Evolutionary conservation across 805 yeast genomes (phyloP), one percentile per base, ranked within the genome.

Genomic region (Ogataea philodendri): DNA sequence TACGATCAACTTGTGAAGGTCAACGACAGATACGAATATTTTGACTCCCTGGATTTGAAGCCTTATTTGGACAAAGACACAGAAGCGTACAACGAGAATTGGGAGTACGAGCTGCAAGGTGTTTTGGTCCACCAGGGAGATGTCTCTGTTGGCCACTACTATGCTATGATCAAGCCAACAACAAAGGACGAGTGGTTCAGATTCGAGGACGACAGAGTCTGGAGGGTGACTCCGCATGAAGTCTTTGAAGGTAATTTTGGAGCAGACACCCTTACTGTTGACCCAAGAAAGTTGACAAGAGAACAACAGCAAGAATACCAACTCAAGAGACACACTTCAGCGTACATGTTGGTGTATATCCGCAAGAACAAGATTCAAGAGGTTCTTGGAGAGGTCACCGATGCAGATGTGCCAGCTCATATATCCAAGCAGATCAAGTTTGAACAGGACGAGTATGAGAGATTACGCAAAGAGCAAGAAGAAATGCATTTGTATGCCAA

Each of bases 51-150:
- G 27, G 95, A 93, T 54, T 68, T 93, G 45, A 66, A 77, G 28
- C 87, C 94, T 6, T 93, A 76, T 53, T 63, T 90, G 43, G 93
- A 84, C 39, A 76, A 76, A 26, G 74, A 68, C 28, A 63, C 65
- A 2, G 63, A 65, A 9, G 56, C 60, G 20, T 62, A 59, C 31
- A 56, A 62, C 29, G 80, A 81, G 42, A 72, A 84, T 42, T 84
- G 89, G 80, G 78, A 70, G 22, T 93, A 93, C 59, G 79, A 76
- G 34, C 65, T 93, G 16, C 96, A 90, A 59, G 96, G 97, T 8
- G 98, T 93, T 2, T 67, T 93, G 39, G 97, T 93, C 9, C 99
- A 93, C 59, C 82, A 88, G 26, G 99, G 99, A 41, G 96, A 90
- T 54, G 81, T 93, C 32, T 84, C 95, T 8, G 84, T 89, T 28